A percentile compares a stretch with the other conserved stretches of the same genome.
These are phyloP conservation scores for Pseudocercospora musae DNA, from an alignment of 2,329 filamentous ascomycete species.

Conservation along the genomic window DNA sequence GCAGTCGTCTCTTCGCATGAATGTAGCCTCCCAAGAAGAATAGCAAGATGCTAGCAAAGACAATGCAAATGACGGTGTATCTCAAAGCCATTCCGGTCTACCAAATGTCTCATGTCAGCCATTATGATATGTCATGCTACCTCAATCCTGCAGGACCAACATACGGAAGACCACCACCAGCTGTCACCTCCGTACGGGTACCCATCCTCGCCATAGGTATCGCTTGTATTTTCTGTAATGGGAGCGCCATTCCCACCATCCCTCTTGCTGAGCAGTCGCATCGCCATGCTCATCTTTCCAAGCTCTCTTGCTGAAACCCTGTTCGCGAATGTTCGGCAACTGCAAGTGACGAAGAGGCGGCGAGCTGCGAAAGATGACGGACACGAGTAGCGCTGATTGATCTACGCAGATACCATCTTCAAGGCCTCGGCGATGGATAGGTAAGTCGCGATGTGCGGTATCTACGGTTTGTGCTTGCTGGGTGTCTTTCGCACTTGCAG, in stretches of 20 bases:
- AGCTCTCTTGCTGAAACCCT: too few species aligned
- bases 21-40: slow-evolving; percentile 67
- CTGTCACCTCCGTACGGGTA: slow-evolving; percentile 10
- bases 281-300: background rate
- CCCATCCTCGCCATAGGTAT: slow-evolving; percentile 6
- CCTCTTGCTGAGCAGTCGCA: background rate
- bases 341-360: background rate
- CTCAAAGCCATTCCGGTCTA: slow-evolving; percentile 57
- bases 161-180: slow-evolving; percentile 30
- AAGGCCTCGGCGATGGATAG: background rate
- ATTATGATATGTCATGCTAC: background rate
- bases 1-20: slow-evolving; percentile 66
- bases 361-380: slow-evolving; percentile 1
- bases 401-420: background rate
- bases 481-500: background rate
- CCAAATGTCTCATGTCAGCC: slow-evolving; percentile 1
- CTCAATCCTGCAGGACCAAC: background rate
- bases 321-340: background rate
- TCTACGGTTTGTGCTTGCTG: background rate
- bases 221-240: slow-evolving; percentile 2
- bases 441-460: background rate
- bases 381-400: background rate
- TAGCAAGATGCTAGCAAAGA: slow-evolving; percentile 57
- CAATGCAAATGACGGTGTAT: slow-evolving; percentile 64
- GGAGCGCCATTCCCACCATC: slow-evolving; percentile 1